Conservation (phyloP, 345 rosid species). For the Isatis tinctoria region DNA sequence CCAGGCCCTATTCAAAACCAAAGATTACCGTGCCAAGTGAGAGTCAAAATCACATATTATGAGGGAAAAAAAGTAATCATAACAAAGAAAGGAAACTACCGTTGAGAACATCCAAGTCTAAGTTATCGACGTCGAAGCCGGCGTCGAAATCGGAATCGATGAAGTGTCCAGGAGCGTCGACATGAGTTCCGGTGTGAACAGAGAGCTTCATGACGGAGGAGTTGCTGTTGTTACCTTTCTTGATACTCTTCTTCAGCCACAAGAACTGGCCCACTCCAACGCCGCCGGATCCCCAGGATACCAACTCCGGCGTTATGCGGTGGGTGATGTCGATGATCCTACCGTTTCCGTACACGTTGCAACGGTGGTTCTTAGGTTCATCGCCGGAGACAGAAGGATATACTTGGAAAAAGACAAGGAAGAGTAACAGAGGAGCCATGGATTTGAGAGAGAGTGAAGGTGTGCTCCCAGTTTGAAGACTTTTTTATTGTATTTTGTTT, state of each 20-base stretch:
- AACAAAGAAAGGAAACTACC: not conserved
- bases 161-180: conserved; percentile 1
- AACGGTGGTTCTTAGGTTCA: not conserved
- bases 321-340: not conserved
- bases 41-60: not conserved
- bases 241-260: not conserved
- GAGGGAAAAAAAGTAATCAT: not conserved
- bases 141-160: not conserved
- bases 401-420: not conserved
- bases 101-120: not conserved
- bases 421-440: not conserved
- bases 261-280: not conserved
- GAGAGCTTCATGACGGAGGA: not conserved
- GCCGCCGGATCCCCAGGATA: not conserved
- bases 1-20: not conserved
- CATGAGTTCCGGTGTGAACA: not conserved
- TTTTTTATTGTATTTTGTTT: too few species aligned
- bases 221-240: not conserved
- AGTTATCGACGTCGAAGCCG: not conserved
- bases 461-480: not conserved
- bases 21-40: not conserved
- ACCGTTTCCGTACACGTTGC: not conserved
- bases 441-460: not conserved
- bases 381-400: not conserved
- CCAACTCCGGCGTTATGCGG: not conserved